Evolutionary conservation across 2,329 filamentous ascomycete genomes (phyloP).

Genomic region (Trichoderma koningii): DNA sequence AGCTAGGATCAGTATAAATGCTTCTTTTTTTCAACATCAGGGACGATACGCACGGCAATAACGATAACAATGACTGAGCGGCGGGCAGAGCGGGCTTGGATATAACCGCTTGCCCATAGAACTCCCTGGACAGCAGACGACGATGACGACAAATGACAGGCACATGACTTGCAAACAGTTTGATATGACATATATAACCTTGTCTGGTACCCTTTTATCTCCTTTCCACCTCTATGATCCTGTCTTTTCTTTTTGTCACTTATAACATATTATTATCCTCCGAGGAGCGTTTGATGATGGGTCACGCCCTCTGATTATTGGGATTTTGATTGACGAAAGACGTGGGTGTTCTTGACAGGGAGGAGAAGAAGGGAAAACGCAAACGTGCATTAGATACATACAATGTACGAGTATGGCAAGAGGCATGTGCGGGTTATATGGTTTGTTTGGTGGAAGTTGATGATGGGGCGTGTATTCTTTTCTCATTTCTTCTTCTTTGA

Average conservation of each 20-base stretch:
- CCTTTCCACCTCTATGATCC: conserved; percentile 1
- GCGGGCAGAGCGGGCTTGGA: conserved; percentile 21
- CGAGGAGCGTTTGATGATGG: conserved; percentile 13
- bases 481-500: background rate
- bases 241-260: conserved; percentile 14
- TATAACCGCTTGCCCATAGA: conserved; percentile 3
- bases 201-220: conserved; percentile 12
- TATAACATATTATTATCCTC: conserved; percentile 9
- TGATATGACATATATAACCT: conserved; percentile 20
- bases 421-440: conserved; percentile 2
- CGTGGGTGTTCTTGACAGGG: background rate
- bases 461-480: background rate
- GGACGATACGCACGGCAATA: conserved; percentile 24
- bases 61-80: conserved; percentile 19
- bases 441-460: conserved; percentile 8
- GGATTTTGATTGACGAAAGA: conserved; percentile 20
- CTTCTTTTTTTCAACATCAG: conserved; percentile 20
- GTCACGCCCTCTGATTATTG: conserved; percentile 10
- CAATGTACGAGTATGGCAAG: conserved; percentile 5
- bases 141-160: conserved; percentile 23
- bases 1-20: conserved; percentile 18
- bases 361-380: background rate
- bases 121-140: conserved; percentile 24
- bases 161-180: conserved; percentile 22
- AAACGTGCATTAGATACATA: conserved; percentile 17